A percentile compares a stretch with the other conserved stretches of the same genome.
These are phyloP conservation scores for Ogataea zsoltii DNA, from an alignment of 805 yeast genomes.

Conservation along the genomic window DNA sequence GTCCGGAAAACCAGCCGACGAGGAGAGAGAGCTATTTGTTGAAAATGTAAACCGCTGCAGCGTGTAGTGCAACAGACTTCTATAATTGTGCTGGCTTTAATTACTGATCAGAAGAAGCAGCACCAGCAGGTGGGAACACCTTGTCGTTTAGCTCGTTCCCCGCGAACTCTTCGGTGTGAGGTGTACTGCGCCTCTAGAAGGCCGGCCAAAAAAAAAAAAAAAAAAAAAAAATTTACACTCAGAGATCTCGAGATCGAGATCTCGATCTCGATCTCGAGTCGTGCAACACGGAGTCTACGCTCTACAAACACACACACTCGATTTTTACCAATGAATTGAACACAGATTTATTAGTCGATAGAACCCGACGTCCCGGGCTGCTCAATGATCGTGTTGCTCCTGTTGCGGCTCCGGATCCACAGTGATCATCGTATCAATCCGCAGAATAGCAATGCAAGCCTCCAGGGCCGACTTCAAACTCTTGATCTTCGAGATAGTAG, in stretches of 20 bases:
- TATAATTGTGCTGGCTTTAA: not conserved
- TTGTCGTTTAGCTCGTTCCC: not conserved
- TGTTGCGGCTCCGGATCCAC: constrained; percentile 93
- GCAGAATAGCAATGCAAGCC: constrained; percentile 94
- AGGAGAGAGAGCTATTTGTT: constrained; percentile 1
- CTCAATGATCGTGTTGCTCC: constrained; percentile 84
- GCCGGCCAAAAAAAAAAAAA: no score
- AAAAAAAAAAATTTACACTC: no score
- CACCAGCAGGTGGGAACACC: no score
- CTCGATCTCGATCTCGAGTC: no score
- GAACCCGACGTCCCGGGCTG: no score
- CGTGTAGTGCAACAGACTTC: not conserved
- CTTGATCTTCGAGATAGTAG: constrained; percentile 89
- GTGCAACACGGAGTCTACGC: no score
- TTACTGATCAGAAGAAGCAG: not conserved
- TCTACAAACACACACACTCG: no score
- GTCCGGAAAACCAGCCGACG: not conserved
- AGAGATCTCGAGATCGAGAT: no score
- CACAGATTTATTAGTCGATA: no score
- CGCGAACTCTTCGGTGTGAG: not conserved
- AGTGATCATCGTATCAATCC: constrained; percentile 97
- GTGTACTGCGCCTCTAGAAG: constrained; percentile 3
- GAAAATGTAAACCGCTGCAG: not conserved
- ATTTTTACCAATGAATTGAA: no score
- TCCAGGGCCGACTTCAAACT: constrained; percentile 94